phyloP scores from a whole-genome alignment of 371 early-diverging fungal species.

The Circinella minor region DNA sequence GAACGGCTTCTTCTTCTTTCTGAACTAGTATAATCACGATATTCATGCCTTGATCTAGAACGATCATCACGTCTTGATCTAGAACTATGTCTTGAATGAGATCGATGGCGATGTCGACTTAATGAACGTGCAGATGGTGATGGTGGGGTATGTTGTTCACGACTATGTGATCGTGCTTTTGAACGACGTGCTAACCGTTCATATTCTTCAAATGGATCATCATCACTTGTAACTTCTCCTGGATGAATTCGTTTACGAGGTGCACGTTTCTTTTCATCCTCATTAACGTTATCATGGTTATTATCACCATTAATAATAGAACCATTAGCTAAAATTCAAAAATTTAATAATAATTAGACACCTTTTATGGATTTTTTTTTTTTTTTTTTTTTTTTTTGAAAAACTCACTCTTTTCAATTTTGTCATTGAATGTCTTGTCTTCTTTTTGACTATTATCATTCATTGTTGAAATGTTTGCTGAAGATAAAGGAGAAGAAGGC shows the following conservation, averaged over 20 bases:
- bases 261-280: not conserved
- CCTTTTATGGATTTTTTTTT: too few species aligned
- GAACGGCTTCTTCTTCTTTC: constrained; percentile 9
- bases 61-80: constrained; percentile 5
- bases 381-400: not conserved
- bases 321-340: not conserved
- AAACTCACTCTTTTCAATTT: not conserved
- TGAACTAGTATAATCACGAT: not conserved
- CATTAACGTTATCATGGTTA: not conserved
- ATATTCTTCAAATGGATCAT: constrained; percentile 49
- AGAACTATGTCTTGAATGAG: constrained; percentile 15
- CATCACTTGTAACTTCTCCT: constrained; percentile 18
- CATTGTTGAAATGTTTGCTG: not conserved
- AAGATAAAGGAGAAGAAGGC: too few species aligned
- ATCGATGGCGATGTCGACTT: not conserved
- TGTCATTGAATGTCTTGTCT: not conserved
- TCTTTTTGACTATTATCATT: not conserved
- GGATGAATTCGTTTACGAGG: constrained; percentile 21
- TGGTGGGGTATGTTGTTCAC: constrained; percentile 12
- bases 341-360: not conserved
- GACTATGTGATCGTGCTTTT: constrained; percentile 20
- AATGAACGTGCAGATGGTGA: not conserved
- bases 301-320: not conserved
- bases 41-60: not conserved
- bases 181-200: constrained; percentile 32